Evolutionary conservation across 2,329 filamentous ascomycete species (phyloP).

Genomic region (Escovopsis sp.): DNA sequence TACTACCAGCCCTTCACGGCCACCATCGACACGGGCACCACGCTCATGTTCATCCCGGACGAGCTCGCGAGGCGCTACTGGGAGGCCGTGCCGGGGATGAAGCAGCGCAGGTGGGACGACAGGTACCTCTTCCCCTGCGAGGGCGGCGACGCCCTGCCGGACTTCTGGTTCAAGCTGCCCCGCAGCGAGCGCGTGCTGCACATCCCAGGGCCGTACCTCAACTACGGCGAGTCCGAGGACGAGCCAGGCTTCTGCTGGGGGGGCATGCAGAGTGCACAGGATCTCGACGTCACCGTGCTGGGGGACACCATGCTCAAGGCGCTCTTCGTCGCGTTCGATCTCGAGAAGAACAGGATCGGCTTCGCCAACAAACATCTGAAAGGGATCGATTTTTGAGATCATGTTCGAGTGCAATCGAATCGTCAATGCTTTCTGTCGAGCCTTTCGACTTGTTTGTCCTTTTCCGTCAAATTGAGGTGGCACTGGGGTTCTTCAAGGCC

Average conservation of each 20-base stretch:
- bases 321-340: constrained; percentile 58
- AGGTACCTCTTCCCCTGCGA: constrained; percentile 44
- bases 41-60: constrained; percentile 45
- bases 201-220: constrained; percentile 39
- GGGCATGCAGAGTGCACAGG: constrained; percentile 48
- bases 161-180: constrained; percentile 38
- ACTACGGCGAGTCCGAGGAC: constrained; percentile 34
- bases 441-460: no score
- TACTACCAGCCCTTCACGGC: constrained; percentile 31
- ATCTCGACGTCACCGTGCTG: constrained; percentile 44
- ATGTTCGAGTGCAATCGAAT: no score
- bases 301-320: constrained; percentile 71
- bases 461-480: no score
- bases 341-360: constrained; percentile 23
- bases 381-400: not conserved
- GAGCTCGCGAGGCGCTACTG: constrained; percentile 46
- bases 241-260: constrained; percentile 50
- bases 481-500: no score
- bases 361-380: constrained; percentile 26
- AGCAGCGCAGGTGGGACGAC: constrained; percentile 25
- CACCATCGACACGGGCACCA: constrained; percentile 55
- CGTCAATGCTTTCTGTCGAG: no score
- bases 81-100: constrained; percentile 38
- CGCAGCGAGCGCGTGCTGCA: constrained; percentile 32
- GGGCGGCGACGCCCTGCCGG: constrained; percentile 36